Evolutionary conservation across 768 basidiomycete genomes (phyloP).

Genomic region (Serendipita sp.): DNA sequence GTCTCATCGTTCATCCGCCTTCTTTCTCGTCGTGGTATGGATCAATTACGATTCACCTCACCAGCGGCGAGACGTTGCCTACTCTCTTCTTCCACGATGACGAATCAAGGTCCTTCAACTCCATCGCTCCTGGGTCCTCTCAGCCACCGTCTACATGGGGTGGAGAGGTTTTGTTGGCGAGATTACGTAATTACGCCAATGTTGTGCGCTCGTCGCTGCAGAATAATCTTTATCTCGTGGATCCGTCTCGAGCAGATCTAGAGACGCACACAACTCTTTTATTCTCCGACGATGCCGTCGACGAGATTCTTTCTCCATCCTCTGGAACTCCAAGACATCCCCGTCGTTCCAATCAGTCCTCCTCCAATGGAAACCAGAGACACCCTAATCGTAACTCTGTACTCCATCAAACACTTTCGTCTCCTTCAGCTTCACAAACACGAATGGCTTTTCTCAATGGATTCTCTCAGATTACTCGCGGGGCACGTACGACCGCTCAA

Average conservation of each 20-base stretch:
- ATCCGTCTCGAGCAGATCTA: conserved; percentile 84
- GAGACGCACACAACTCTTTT: conserved; percentile 78
- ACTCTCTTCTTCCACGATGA: conserved; percentile 95
- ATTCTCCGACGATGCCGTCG: conserved; percentile 75
- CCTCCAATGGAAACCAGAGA: conserved; percentile 33
- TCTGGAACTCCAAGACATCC: conserved; percentile 69
- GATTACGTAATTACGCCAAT: conserved; percentile 61
- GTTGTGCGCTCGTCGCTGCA: conserved; percentile 77
- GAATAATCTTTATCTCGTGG: conserved; percentile 73
- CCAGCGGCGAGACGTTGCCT: conserved; percentile 70
- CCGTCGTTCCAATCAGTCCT: conserved; percentile 32
- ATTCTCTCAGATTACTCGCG: conserved; percentile 86
- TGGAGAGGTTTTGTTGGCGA: conserved; percentile 69
- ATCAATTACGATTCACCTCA: conserved; percentile 76
- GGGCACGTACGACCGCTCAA: conserved; percentile 85
- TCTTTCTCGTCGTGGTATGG: conserved; percentile 81
- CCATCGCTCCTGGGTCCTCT: conserved; percentile 27
- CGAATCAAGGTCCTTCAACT: conserved; percentile 67
- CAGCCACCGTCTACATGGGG: conserved; percentile 52
- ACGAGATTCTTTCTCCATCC: conserved; percentile 69
- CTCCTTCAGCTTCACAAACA: conserved; percentile 47
- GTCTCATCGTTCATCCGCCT: conserved; percentile 71
- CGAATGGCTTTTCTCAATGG: conserved; percentile 77
- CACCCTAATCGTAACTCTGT: conserved; percentile 50
- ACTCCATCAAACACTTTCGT: conserved; percentile 53